These are phyloP conservation scores for Xerocomellus intermedius DNA, from an alignment of 768 basidiomycete genomes.

Conservation along the genomic window DNA sequence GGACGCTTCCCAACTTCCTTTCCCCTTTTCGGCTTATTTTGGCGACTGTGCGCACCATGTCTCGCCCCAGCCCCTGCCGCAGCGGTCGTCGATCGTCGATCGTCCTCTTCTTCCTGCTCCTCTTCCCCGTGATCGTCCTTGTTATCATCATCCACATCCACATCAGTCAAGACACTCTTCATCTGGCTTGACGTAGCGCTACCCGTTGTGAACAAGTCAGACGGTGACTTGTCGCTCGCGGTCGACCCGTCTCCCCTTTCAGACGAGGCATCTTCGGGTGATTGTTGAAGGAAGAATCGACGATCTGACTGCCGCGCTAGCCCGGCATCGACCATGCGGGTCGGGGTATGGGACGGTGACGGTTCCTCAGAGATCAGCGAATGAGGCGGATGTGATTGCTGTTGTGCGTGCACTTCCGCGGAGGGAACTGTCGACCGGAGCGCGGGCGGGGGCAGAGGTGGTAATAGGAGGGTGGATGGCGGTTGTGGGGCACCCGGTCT, in stretches of 20 bases:
- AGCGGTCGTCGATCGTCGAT: slow-evolving; percentile 21
- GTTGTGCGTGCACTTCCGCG: background rate
- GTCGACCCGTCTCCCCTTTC: slow-evolving; percentile 34
- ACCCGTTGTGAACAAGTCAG: slow-evolving; percentile 34
- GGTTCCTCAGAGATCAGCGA: slow-evolving; percentile 3
- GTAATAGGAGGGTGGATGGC: slow-evolving; percentile 28
- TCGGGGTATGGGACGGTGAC: slow-evolving; percentile 1
- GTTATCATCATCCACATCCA: slow-evolving; percentile 18
- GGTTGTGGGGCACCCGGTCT: slow-evolving; percentile 24
- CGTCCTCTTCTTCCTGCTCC: slow-evolving; percentile 10
- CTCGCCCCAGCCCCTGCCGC: slow-evolving; percentile 6
- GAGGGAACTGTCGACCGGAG: slow-evolving; percentile 10
- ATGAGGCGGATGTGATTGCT: slow-evolving; percentile 23
- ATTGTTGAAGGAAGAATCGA: slow-evolving; percentile 46
- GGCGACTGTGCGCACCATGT: slow-evolving; percentile 17
- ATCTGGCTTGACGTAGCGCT: slow-evolving; percentile 36
- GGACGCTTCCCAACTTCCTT: slow-evolving; percentile 35
- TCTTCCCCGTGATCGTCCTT: slow-evolving; percentile 16
- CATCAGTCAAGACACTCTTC: slow-evolving; percentile 21
- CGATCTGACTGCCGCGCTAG: slow-evolving; percentile 39
- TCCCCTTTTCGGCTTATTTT: slow-evolving; percentile 29
- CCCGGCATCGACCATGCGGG: slow-evolving; percentile 19
- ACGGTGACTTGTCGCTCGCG: slow-evolving; percentile 34
- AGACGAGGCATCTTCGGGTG: slow-evolving; percentile 39
- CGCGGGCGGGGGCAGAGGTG: slow-evolving; percentile 29